phyloP scores from a whole-genome alignment of 768 basidiomycete genomes.

The Collybia sordida region DNA sequence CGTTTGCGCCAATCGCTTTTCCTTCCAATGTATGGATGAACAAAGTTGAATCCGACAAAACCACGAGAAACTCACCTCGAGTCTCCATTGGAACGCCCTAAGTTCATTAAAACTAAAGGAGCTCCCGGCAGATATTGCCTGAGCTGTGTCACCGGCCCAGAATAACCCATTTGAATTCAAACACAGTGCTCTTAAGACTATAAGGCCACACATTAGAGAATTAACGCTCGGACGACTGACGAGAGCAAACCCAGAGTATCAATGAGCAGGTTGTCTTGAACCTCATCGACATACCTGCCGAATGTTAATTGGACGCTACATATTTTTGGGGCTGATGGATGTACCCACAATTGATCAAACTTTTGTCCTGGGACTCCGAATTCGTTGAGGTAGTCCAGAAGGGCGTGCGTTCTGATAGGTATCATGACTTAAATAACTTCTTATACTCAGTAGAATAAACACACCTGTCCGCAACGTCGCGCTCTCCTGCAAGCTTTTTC shows the following conservation, averaged over 20 bases:
- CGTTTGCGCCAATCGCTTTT: constrained; percentile 7
- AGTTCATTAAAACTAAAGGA: constrained; percentile 72
- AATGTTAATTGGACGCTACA: too few relatives aligned
- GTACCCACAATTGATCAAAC: constrained; percentile 55
- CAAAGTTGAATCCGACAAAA: neutral
- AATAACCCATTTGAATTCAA: constrained; percentile 65
- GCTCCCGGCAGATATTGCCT: constrained; percentile 73
- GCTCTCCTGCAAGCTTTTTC: constrained; percentile 41
- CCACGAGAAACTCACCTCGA: constrained; percentile 46
- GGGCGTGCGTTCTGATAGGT: constrained; percentile 44
- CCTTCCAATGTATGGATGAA: constrained; percentile 5
- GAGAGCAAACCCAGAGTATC: constrained; percentile 52
- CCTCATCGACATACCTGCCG: constrained; percentile 69
- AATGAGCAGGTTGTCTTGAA: constrained; percentile 69
- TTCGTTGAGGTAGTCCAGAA: constrained; percentile 36
- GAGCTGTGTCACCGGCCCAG: constrained; percentile 82
- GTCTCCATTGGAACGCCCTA: constrained; percentile 62
- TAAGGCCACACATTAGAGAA: neutral
- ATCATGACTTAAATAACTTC: neutral
- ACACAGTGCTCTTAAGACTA: constrained; percentile 66
- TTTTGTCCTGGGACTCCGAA: constrained; percentile 36
- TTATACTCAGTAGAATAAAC: neutral
- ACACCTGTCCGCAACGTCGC: constrained; percentile 63
- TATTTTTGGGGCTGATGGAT: too few relatives aligned
- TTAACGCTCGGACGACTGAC: neutral